phyloP scores from a whole-genome alignment of 768 basidiomycete species.

The Calocera viscosa region DNA sequence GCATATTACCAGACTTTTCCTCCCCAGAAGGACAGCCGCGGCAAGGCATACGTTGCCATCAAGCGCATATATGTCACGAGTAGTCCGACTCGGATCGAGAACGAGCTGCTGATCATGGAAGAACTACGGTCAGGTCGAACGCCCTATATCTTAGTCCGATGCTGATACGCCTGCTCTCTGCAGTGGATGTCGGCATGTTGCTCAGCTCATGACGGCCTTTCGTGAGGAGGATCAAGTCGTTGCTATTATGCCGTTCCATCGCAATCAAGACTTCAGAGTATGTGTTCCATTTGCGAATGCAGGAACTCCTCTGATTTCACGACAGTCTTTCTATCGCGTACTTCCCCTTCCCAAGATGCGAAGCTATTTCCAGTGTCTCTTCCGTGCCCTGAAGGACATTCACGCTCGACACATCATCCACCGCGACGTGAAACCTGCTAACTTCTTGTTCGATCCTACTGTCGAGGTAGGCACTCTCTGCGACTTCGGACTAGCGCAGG shows the following conservation, averaged over 20 bases:
- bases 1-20: conserved; percentile 49
- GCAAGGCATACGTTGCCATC: conserved; percentile 64
- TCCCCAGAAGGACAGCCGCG: conserved; percentile 33
- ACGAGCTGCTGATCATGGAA: conserved; percentile 85
- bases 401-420: conserved; percentile 82
- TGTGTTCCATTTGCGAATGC: conserved; percentile 24
- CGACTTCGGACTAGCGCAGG: conserved; percentile 92
- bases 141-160: neutral
- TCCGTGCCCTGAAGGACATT: conserved; percentile 79
- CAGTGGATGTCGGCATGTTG: conserved; percentile 73
- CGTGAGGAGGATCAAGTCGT: conserved; percentile 84
- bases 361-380: conserved; percentile 78
- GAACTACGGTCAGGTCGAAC: conserved; percentile 32
- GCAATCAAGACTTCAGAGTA: conserved; percentile 87
- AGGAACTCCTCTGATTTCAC: neutral
- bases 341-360: conserved; percentile 69
- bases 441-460: conserved; percentile 83
- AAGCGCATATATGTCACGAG: conserved; percentile 97
- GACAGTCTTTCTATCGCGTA: conserved; percentile 54
- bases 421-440: conserved; percentile 95
- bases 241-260: conserved; percentile 84
- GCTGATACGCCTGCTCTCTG: conserved; percentile 24
- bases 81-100: conserved; percentile 79
- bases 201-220: conserved; percentile 91
- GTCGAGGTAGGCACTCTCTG: conserved; percentile 76